Percentiles rank a stretch among this genome's conserved stretches.
Conservation (phyloP, 2,329 filamentous ascomycete genomes). For the Ophiostoma himal-ulmi region DNA sequence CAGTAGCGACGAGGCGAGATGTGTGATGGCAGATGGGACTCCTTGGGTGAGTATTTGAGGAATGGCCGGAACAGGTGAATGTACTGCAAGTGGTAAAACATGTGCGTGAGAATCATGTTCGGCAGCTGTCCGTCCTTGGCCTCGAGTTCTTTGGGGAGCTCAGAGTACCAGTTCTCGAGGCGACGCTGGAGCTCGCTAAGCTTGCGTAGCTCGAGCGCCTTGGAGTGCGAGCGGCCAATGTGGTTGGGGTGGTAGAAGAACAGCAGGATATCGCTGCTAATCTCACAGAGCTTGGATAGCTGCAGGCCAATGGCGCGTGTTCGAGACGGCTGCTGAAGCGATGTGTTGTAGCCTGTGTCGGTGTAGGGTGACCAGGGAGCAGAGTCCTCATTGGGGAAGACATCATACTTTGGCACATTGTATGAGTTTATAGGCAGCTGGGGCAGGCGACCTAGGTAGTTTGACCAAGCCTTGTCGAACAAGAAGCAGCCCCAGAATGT, state of each 20-base stretch:
- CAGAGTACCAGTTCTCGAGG: constrained; percentile 81
- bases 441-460: constrained; percentile 86
- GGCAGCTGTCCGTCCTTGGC: constrained; percentile 84
- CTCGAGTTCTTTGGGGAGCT: constrained; percentile 79
- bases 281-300: constrained; percentile 79
- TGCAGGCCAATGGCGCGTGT: constrained; percentile 78
- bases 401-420: constrained; percentile 81
- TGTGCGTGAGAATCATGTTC: constrained; percentile 74
- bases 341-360: constrained; percentile 69
- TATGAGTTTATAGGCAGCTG: constrained; percentile 75
- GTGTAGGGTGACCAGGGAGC: constrained; percentile 74
- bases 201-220: constrained; percentile 82
- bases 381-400: constrained; percentile 82
- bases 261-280: constrained; percentile 81
- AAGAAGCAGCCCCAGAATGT: constrained; percentile 98
- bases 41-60: constrained; percentile 69
- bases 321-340: constrained; percentile 70
- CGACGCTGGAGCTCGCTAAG: constrained; percentile 85
- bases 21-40: constrained; percentile 76
- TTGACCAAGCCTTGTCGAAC: constrained; percentile 99
- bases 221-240: constrained; percentile 59
- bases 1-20: constrained; percentile 88
- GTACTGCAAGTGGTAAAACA: constrained; percentile 78
- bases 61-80: constrained; percentile 23
- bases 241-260: constrained; percentile 85